phyloP scores from a whole-genome alignment of 257 asterid species.

The Primulina tabacum region DNA sequence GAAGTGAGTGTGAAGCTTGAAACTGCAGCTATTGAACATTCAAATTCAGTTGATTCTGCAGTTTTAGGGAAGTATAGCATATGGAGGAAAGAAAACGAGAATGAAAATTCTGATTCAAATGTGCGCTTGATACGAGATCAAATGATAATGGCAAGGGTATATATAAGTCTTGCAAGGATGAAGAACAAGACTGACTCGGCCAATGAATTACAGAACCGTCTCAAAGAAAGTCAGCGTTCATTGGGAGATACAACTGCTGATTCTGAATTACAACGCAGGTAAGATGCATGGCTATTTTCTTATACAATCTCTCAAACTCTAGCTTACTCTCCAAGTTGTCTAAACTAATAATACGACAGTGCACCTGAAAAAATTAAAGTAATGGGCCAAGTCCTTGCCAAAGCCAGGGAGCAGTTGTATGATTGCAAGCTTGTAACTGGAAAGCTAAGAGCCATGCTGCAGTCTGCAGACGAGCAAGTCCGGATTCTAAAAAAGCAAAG shows the following conservation, averaged over 20 bases:
- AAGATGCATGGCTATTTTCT: conserved; percentile 19
- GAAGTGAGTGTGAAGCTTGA: conserved; percentile 86
- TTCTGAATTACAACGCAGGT: conserved; percentile 79
- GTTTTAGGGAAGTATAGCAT: conserved; percentile 91
- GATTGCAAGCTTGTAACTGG: conserved; percentile 91
- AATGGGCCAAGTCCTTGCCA: conserved; percentile 88
- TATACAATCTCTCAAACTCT: conserved; percentile 17
- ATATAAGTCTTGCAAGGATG: conserved; percentile 76
- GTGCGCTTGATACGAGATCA: conserved; percentile 94
- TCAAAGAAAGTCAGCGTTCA: conserved; percentile 96
- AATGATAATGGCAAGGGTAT: conserved; percentile 96
- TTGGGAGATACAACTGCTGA: conserved; percentile 82
- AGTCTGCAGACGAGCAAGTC: conserved; percentile 97
- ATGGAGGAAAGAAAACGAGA: conserved; percentile 94
- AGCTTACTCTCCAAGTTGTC: conserved; percentile 25
- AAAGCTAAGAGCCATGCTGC: conserved; percentile 96
- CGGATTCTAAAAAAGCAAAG: conserved; percentile 95
- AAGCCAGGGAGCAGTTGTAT: conserved; percentile 85
- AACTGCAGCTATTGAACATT: conserved; percentile 86
- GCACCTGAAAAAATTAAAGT: conserved; percentile 76
- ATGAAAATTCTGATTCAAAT: conserved; percentile 85
- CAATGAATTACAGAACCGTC: conserved; percentile 67
- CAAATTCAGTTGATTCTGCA: conserved; percentile 95
- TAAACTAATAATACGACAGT: conserved; percentile 39
- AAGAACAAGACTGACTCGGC: conserved; percentile 68